Evolutionary conservation across 345 rosid species (phyloP), one percentile per base, ranked within the genome.

Genomic region (Balakata baccata): DNA sequence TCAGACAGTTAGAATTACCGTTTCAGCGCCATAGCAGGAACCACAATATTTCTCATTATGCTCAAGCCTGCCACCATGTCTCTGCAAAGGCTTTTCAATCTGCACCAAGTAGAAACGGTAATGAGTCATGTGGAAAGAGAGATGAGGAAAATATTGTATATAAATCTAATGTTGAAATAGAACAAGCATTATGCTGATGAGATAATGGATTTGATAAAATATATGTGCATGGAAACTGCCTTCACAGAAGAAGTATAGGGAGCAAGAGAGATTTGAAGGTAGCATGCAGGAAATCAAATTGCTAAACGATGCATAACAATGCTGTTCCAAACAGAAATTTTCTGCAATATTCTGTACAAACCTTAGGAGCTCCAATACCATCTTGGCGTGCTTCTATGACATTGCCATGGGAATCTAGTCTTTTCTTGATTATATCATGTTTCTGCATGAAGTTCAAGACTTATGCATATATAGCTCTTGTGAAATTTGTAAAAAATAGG

Each of bases 11-110:
- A 62, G 68, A 43, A 88, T 76, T 87, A 96, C 98, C 47, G 81
- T 59, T 85, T 96, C 95, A 51, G 97, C 92, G 69, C 99, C 98
- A 81, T 85, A 91, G 75, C 97, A 96, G 59, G 98, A 96, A 67
- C 98, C 96, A 74, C 99, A 91, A 66, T 90, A 96, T 29, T 96
- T 96, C 79, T 93, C 96, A 64, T 96, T 96, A 82, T 93, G 98
- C 85, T 84, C 97, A 68, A 95, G 90, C 88, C 99, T 86, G 54
- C 98, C 98, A 80, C 98, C 98, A 84, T 95, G 99, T 82, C 83
- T 88, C 83, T 95, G 98, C 77, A 95, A 79, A 66, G 99, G 94
- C 38, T 89, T 93, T 57, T 93, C 99, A 81, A 93, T 86, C 98
- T 91, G 86, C 74, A 69, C 57, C 63, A 82, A 82, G 59, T 69